Percentiles rank a stretch among this genome's conserved stretches.
Evolutionary conservation across 164 flowering plant species (phyloP).

Genomic region (Vitis rupestris): DNA sequence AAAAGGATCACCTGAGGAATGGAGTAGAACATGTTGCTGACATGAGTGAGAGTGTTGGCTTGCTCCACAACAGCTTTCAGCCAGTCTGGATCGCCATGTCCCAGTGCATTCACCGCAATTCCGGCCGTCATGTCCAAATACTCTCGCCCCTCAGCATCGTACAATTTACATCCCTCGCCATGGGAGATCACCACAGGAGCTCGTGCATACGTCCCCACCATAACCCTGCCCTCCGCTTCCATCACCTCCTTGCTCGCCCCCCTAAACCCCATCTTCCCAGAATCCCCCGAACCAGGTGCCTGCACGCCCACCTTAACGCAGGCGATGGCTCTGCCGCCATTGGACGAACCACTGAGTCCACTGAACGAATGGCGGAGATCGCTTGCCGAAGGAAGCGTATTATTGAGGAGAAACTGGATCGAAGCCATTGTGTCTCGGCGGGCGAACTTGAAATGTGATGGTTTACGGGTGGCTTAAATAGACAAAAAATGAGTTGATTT

Average conservation of each 20-base stretch:
- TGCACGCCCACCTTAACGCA: constrained; percentile 33
- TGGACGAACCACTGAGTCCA: neutral
- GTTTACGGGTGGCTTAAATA: no score
- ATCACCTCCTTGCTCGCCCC: constrained; percentile 49
- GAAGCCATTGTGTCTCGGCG: no score
- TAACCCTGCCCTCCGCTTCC: constrained; percentile 49
- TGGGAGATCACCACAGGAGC: constrained; percentile 56
- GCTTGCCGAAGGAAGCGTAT: no score
- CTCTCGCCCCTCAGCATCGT: constrained; percentile 78
- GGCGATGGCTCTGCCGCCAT: constrained; percentile 13
- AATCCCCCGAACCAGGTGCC: constrained; percentile 8
- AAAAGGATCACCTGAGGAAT: constrained; percentile 60
- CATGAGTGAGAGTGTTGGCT: constrained; percentile 64
- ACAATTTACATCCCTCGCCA: constrained; percentile 85
- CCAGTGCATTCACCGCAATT: constrained; percentile 93
- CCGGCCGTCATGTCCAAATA: constrained; percentile 84
- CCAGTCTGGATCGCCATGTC: constrained; percentile 90
- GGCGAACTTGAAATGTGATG: no score
- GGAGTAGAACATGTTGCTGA: constrained; percentile 72
- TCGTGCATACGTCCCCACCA: constrained; percentile 83
- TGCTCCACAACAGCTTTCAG: constrained; percentile 61
- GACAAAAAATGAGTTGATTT: no score
- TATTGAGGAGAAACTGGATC: no score
- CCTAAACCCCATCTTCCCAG: constrained; percentile 14
- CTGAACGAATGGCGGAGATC: no score